Conservation (phyloP, 441 rosid species). For the Pelargonium fulgidum region DNA sequence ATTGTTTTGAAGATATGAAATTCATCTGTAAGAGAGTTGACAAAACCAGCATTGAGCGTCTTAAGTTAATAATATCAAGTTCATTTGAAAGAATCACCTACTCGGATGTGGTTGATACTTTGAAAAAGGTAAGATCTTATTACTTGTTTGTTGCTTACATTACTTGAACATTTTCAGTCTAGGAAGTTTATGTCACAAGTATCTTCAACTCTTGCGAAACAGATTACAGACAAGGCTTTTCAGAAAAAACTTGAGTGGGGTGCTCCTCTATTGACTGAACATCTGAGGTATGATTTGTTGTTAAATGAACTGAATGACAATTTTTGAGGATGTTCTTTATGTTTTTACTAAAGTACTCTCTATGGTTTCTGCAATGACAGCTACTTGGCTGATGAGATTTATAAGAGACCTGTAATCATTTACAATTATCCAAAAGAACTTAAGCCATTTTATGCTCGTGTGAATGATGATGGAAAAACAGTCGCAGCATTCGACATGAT, state of each 20-base stretch:
- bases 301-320: background rate
- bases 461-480: conserved; percentile 65
- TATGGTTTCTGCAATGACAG: conserved; percentile 32
- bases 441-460: conserved; percentile 58
- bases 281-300: conserved; percentile 52
- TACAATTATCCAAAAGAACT: conserved; percentile 61
- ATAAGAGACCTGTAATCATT: conserved; percentile 50
- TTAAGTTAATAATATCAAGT: conserved; percentile 37
- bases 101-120: conserved; percentile 44
- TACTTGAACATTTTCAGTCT: background rate
- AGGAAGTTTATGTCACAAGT: conserved; percentile 2
- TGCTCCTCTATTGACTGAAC: conserved; percentile 49
- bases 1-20: conserved; percentile 56
- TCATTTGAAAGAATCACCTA: conserved; percentile 49
- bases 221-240: conserved; percentile 45
- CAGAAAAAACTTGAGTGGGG: conserved; percentile 61
- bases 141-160: conserved; percentile 7
- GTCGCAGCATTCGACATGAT: conserved; percentile 88
- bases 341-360: background rate
- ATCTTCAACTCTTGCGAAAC: conserved; percentile 10
- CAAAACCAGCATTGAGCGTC: conserved; percentile 39
- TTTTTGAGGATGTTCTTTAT: background rate
- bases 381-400: conserved; percentile 61
- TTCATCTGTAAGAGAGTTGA: conserved; percentile 58
- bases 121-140: conserved; percentile 43